Evolutionary conservation across 345 rosid species (phyloP).

Genomic region (Citrus reticulata): DNA sequence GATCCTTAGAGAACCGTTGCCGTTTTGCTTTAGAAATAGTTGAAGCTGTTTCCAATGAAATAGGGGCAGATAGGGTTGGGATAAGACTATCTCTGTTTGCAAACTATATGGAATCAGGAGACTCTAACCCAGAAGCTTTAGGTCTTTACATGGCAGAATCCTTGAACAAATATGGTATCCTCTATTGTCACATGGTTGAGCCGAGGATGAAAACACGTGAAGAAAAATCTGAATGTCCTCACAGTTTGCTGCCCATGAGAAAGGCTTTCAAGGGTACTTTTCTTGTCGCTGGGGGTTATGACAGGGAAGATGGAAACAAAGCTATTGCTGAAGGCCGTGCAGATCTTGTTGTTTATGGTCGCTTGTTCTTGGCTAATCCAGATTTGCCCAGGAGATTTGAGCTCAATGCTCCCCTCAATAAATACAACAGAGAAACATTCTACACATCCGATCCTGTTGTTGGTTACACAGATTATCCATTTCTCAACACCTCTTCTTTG

Average conservation of each 20-base stretch:
- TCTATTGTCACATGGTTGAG: constrained; percentile 70
- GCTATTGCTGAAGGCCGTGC: constrained; percentile 44
- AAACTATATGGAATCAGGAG: constrained; percentile 43
- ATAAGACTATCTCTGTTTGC: constrained; percentile 64
- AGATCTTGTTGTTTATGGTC: constrained; percentile 65
- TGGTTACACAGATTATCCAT: constrained; percentile 81
- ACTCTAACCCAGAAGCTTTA: constrained; percentile 56
- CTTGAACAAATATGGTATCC: constrained; percentile 48
- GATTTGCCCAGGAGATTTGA: constrained; percentile 67
- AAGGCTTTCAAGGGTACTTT: constrained; percentile 66
- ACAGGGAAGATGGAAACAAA: constrained; percentile 44
- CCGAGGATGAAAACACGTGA: constrained; percentile 44
- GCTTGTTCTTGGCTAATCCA: constrained; percentile 64
- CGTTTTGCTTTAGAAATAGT: constrained; percentile 62
- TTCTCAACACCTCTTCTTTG: constrained; percentile 31
- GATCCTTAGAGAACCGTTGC: constrained; percentile 64
- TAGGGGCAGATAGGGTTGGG: constrained; percentile 73
- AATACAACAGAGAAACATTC: constrained; percentile 49
- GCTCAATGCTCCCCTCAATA: constrained; percentile 55
- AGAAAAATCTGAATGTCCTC: constrained; percentile 23
- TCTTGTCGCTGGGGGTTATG: constrained; percentile 59
- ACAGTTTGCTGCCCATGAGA: constrained; percentile 53
- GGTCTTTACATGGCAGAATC: constrained; percentile 61
- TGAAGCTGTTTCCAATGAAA: constrained; percentile 58
- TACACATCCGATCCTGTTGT: constrained; percentile 44